Percentiles rank a stretch among this genome's conserved stretches.
phyloP scores from a whole-genome alignment of 352 stramenopile species.

The Detonula confervacea region DNA sequence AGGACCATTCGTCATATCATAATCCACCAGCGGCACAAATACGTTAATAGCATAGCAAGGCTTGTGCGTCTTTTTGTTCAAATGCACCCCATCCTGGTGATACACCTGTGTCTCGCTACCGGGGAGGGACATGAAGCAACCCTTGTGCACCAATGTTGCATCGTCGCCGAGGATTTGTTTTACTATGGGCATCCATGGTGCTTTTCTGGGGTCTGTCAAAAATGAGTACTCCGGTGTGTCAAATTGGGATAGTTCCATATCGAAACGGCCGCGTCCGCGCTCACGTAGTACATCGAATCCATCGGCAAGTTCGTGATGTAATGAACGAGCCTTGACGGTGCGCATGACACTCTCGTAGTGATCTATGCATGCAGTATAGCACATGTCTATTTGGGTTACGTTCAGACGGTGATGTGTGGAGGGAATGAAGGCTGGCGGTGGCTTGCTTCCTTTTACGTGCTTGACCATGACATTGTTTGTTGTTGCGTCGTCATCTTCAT shows the following conservation, averaged over 20 bases:
- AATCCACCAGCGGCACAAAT: slow-evolving; percentile 84
- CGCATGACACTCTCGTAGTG: slow-evolving; percentile 84
- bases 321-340: slow-evolving; percentile 75
- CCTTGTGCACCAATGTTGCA: slow-evolving; percentile 80
- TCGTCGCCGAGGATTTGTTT: slow-evolving; percentile 77
- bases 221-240: slow-evolving; percentile 71
- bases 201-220: slow-evolving; percentile 67
- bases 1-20: slow-evolving; percentile 69
- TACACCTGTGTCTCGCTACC: slow-evolving; percentile 71
- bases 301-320: slow-evolving; percentile 79
- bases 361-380: slow-evolving; percentile 69
- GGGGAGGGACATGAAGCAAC: slow-evolving; percentile 77
- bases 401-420: slow-evolving; percentile 65
- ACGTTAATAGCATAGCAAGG: slow-evolving; percentile 86
- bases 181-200: slow-evolving; percentile 83
- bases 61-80: slow-evolving; percentile 75
- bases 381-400: slow-evolving; percentile 68
- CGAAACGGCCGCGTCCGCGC: slow-evolving; percentile 76
- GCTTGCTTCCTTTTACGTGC: slow-evolving; percentile 4
- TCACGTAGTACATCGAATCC: slow-evolving; percentile 85
- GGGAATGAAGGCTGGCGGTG: slow-evolving; percentile 25
- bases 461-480: slow-evolving; percentile 10
- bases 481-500: slow-evolving; percentile 5
- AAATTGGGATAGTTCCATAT: slow-evolving; percentile 82
- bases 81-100: slow-evolving; percentile 83